Percentiles rank a stretch among this genome's conserved stretches.
phyloP scores from a whole-genome alignment of 2,329 filamentous ascomycete genomes.

The Xylaria multiplex region DNA sequence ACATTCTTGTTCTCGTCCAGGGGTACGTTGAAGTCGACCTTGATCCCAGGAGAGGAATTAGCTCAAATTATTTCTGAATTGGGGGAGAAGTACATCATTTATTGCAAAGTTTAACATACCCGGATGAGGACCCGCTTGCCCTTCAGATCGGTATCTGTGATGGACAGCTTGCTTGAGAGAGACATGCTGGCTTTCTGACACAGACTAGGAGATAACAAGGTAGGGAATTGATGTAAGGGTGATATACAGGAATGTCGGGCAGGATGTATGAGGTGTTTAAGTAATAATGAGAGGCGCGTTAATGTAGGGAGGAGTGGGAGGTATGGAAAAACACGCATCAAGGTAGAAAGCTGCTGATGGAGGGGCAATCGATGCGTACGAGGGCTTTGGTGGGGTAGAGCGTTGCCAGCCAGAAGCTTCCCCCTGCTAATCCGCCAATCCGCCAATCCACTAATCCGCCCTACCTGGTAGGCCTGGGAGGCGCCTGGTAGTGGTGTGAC shows the following conservation, averaged over 20 bases:
- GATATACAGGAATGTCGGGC: conserved; percentile 27
- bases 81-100: neutral
- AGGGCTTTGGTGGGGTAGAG: conserved; percentile 40
- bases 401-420: conserved; percentile 22
- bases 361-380: conserved; percentile 36
- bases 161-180: conserved; percentile 97
- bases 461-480: no score
- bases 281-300: conserved; percentile 30
- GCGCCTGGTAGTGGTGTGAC: conserved; percentile 26
- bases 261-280: conserved; percentile 33
- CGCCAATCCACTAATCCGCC: conserved; percentile 1
- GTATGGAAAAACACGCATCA: conserved; percentile 43
- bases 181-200: conserved; percentile 73
- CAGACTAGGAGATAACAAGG: conserved; percentile 19
- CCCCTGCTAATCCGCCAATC: conserved; percentile 15
- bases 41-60: conserved; percentile 39
- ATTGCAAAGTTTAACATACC: conserved; percentile 65
- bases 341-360: conserved; percentile 39
- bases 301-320: conserved; percentile 33
- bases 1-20: conserved; percentile 92
- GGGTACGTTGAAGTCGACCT: conserved; percentile 99
- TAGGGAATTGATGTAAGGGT: conserved; percentile 29
- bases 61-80: conserved; percentile 10
- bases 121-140: conserved; percentile 98
- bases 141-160: conserved; percentile 96